Percentiles rank a stretch among this genome's conserved stretches.
Conservation (phyloP, 352 stramenopile species). For the Phytophthora citricola region DNA sequence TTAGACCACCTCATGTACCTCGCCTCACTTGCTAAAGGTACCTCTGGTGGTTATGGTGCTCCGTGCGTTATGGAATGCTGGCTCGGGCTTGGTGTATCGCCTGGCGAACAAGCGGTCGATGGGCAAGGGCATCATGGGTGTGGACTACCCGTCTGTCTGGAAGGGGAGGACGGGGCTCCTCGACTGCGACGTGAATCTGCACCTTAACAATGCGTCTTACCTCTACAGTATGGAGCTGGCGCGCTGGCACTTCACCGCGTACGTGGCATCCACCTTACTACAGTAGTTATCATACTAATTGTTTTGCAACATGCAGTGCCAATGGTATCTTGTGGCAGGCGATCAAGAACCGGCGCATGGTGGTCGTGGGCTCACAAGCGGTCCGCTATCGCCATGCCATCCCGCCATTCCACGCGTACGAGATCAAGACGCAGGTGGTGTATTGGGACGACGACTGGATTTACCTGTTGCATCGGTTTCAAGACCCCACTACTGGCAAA, state of each 20-base stretch:
- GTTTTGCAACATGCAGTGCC: constrained; percentile 25
- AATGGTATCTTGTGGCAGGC: constrained; percentile 61
- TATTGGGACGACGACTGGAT: constrained; percentile 69
- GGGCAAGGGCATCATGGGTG: constrained; percentile 55
- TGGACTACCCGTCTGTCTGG: constrained; percentile 77
- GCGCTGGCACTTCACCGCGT: constrained; percentile 84
- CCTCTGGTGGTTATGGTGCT: constrained; percentile 54
- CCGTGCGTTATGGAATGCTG: constrained; percentile 77
- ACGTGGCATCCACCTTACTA: constrained; percentile 13
- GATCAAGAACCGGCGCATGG: constrained; percentile 68
- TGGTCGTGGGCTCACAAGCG: constrained; percentile 66
- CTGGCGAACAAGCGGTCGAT: constrained; percentile 60
- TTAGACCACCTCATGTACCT: not conserved
- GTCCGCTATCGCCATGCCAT: constrained; percentile 74
- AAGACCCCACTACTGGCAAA: constrained; percentile 55
- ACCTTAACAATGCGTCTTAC: constrained; percentile 88
- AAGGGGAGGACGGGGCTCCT: constrained; percentile 66
- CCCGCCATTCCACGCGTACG: constrained; percentile 60
- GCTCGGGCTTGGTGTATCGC: constrained; percentile 57
- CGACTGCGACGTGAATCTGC: constrained; percentile 87
- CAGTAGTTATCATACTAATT: not conserved
- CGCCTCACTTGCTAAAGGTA: not conserved
- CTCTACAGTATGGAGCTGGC: constrained; percentile 88
- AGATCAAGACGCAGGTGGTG: constrained; percentile 63
- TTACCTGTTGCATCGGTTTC: constrained; percentile 70